Conservation (phyloP, 2,329 filamentous ascomycete genomes). For the Scytalidium lignicola region DNA sequence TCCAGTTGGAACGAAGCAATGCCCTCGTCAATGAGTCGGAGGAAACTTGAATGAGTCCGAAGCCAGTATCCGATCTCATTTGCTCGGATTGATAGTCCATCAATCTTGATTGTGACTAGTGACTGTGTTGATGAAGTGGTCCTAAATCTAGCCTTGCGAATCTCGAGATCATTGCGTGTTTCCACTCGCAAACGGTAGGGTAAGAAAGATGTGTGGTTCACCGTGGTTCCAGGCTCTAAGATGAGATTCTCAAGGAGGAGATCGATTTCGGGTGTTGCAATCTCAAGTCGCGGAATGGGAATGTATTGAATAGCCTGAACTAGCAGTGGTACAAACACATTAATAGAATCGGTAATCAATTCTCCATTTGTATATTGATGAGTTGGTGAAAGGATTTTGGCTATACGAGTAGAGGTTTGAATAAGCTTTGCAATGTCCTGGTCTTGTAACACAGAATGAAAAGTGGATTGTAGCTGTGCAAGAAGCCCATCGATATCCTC, state of each 20-base stretch:
- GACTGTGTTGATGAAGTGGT: conserved; percentile 62
- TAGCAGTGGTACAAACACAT: conserved; percentile 74
- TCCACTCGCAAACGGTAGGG: conserved; percentile 78
- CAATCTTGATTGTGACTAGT: conserved; percentile 69
- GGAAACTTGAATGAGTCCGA: conserved; percentile 68
- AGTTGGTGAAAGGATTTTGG: conserved; percentile 62
- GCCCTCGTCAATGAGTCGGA: conserved; percentile 74
- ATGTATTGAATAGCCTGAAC: conserved; percentile 78
- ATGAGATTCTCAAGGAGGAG: conserved; percentile 87
- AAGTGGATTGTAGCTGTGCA: conserved; percentile 60
- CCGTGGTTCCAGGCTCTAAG: conserved; percentile 77
- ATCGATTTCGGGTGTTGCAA: conserved; percentile 78
- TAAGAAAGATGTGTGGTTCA: conserved; percentile 84
- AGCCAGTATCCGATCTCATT: conserved; percentile 90
- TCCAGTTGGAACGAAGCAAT: conserved; percentile 84
- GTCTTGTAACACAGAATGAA: conserved; percentile 66
- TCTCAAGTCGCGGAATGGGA: conserved; percentile 84
- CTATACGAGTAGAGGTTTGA: conserved; percentile 61
- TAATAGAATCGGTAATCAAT: conserved; percentile 68
- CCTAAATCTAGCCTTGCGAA: conserved; percentile 69
- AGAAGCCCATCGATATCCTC: conserved; percentile 71
- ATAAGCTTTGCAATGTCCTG: conserved; percentile 65
- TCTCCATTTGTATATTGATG: conserved; percentile 62
- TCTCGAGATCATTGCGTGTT: conserved; percentile 80
- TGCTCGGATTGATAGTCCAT: conserved; percentile 77